These are phyloP conservation scores for Trifolium fragiferum DNA, from an alignment of 306 rosid species.

Conservation along the genomic window DNA sequence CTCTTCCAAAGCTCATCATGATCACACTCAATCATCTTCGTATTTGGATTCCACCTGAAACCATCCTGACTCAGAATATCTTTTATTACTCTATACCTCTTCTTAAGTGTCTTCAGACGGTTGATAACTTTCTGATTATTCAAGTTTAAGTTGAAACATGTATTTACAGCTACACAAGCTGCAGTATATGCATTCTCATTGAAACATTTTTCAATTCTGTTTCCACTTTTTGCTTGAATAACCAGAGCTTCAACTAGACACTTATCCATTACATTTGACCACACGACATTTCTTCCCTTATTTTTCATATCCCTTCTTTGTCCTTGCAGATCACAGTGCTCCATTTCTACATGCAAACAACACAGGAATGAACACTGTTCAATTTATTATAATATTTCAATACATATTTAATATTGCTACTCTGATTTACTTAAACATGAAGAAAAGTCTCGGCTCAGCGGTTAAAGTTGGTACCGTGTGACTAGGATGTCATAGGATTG, in stretches of 20 bases:
- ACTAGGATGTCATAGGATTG: neutral
- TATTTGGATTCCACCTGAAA: constrained; percentile 71
- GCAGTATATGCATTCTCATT: constrained; percentile 84
- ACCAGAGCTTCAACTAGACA: constrained; percentile 78
- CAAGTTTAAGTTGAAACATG: constrained; percentile 69
- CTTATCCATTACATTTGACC: constrained; percentile 86
- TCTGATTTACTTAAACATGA: neutral
- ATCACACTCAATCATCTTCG: constrained; percentile 70
- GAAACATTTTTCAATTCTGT: constrained; percentile 79
- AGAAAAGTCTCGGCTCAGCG: neutral
- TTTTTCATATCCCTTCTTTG: constrained; percentile 73
- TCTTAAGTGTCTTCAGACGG: constrained; percentile 83
- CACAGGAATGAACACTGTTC: constrained; percentile 2
- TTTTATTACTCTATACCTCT: constrained; percentile 72
- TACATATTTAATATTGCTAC: neutral
- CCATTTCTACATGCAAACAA: constrained; percentile 57
- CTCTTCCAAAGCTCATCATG: constrained; percentile 76
- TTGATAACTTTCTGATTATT: constrained; percentile 84
- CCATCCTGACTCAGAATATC: constrained; percentile 75
- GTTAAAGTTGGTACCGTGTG: neutral
- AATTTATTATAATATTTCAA: constrained; percentile 1
- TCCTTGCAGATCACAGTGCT: constrained; percentile 63
- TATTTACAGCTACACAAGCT: constrained; percentile 77
- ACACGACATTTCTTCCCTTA: constrained; percentile 85
- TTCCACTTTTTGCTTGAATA: constrained; percentile 75